phyloP scores from a whole-genome alignment of 208 protist species.

The Tetramitus jugosus region DNA sequence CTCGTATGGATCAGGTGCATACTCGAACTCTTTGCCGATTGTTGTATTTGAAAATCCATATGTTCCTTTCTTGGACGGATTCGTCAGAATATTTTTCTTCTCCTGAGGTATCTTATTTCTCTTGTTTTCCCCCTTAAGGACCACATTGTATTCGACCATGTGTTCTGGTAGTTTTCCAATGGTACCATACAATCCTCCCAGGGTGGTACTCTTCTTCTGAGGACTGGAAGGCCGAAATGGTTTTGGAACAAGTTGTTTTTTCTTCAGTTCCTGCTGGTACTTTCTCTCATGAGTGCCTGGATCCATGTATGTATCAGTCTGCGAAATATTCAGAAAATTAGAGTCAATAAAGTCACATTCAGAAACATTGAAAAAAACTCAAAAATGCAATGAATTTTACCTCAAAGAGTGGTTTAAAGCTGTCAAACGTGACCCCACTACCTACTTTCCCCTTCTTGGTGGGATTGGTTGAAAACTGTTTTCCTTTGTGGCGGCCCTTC shows the following conservation, averaged over 20 bases:
- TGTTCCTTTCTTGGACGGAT: slow-evolving; percentile 1
- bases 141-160: background rate
- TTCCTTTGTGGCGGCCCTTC: background rate
- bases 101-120: background rate
- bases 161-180: background rate
- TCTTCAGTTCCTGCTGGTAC: background rate
- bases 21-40: slow-evolving; percentile 5
- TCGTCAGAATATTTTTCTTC: slow-evolving; percentile 4
- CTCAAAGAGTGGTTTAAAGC: slow-evolving; percentile 10
- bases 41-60: slow-evolving; percentile 1
- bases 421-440: background rate
- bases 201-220: background rate
- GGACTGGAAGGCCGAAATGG: background rate
- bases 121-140: background rate
- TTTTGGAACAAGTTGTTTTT: background rate
- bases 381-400: too few species aligned
- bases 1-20: slow-evolving; percentile 2
- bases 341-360: too few species aligned
- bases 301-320: slow-evolving; percentile 8
- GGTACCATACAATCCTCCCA: background rate
- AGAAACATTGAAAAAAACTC: too few species aligned
- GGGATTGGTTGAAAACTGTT: background rate
- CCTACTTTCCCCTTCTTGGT: slow-evolving; percentile 9
- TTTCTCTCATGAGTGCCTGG: slow-evolving; percentile 7
- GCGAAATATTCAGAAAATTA: too few species aligned